Conservation (phyloP, 2,329 filamentous ascomycete genomes). For the Coniochaeta pulveracea region DNA sequence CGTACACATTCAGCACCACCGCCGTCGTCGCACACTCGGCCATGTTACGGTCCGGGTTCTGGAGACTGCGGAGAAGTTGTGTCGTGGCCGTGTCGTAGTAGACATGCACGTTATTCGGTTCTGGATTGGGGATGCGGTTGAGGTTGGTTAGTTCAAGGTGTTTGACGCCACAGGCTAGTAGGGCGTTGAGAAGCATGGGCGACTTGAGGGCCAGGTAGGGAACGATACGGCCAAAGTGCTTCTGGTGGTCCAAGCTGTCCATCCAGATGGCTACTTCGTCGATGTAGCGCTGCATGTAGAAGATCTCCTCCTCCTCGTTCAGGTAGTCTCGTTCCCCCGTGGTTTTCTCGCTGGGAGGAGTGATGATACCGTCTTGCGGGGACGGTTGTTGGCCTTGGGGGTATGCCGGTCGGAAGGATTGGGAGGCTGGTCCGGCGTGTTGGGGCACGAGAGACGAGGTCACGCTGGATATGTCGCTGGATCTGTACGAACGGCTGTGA, state of each 20-base stretch:
- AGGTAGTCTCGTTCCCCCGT: slow-evolving; percentile 48
- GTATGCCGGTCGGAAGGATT: slow-evolving; percentile 16
- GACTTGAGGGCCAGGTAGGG: slow-evolving; percentile 74
- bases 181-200: slow-evolving; percentile 80
- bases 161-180: slow-evolving; percentile 78
- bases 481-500: slow-evolving; percentile 17
- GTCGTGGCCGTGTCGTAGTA: slow-evolving; percentile 83
- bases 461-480: slow-evolving; percentile 25
- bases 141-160: slow-evolving; percentile 64
- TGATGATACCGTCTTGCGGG: slow-evolving; percentile 21
- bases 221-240: slow-evolving; percentile 78
- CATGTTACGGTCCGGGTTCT: slow-evolving; percentile 76
- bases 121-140: no score
- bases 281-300: slow-evolving; percentile 88
- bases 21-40: slow-evolving; percentile 79
- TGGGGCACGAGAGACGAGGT: slow-evolving; percentile 26
- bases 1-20: slow-evolving; percentile 82
- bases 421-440: slow-evolving; percentile 11
- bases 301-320: slow-evolving; percentile 63
- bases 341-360: slow-evolving; percentile 28
- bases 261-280: slow-evolving; percentile 90
- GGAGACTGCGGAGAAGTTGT: slow-evolving; percentile 62
- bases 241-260: slow-evolving; percentile 77
- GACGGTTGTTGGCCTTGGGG: slow-evolving; percentile 18
- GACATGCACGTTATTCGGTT: slow-evolving; percentile 64